These are phyloP conservation scores for Nasturtium officinale DNA, from an alignment of 345 rosid species.

Conservation along the genomic window DNA sequence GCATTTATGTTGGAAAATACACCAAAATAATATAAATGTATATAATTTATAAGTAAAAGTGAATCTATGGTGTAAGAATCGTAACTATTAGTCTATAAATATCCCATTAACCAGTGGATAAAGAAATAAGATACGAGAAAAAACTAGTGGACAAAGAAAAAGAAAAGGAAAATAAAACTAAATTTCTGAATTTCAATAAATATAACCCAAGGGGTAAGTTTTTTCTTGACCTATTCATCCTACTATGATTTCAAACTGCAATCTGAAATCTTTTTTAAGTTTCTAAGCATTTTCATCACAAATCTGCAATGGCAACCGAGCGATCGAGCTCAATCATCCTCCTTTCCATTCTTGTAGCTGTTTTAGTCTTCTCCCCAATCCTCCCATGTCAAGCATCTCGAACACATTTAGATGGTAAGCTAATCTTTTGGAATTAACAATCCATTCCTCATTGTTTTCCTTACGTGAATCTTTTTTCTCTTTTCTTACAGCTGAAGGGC, in stretches of 20 bases:
- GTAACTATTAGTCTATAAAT: background rate
- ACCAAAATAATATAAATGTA: background rate
- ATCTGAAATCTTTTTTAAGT: background rate
- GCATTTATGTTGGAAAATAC: background rate
- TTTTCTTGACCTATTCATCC: background rate
- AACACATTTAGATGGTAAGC: slow-evolving; percentile 6
- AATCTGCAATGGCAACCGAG: slow-evolving; percentile 8
- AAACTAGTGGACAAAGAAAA: background rate
- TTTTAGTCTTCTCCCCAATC: slow-evolving; percentile 14
- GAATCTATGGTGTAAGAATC: background rate
- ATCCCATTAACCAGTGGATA: background rate
- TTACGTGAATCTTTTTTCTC: background rate
- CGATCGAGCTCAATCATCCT: slow-evolving; percentile 13
- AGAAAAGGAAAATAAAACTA: background rate
- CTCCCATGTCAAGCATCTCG: slow-evolving; percentile 9
- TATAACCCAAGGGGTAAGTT: background rate
- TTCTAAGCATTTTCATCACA: background rate
- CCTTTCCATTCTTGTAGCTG: slow-evolving; percentile 31
- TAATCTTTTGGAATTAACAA: background rate
- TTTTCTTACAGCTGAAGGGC: background rate
- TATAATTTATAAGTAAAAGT: background rate
- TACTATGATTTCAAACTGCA: background rate
- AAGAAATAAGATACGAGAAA: background rate
- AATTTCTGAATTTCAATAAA: background rate
- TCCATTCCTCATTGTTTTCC: background rate